A percentile compares a stretch with the other conserved stretches of the same genome.
Conservation (phyloP, 2,329 filamentous ascomycete species). For the Plenodomus tracheiphilus region DNA sequence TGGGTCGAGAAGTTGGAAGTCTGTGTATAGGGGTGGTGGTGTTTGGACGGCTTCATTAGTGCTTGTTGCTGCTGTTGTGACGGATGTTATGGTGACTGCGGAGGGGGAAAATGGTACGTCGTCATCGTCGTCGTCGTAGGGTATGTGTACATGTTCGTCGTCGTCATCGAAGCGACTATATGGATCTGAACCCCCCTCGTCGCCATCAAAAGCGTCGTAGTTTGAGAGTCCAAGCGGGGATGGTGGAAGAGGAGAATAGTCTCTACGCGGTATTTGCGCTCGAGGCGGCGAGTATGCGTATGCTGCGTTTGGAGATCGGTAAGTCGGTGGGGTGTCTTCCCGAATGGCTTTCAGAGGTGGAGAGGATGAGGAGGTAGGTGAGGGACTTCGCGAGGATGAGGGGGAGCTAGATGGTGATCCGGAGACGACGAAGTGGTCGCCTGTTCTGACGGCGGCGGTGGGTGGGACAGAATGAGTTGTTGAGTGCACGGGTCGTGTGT, state of each 20-base stretch:
- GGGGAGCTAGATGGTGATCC: slow-evolving; percentile 20
- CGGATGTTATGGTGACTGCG: slow-evolving; percentile 12
- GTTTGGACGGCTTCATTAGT: slow-evolving; percentile 6
- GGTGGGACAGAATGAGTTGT: slow-evolving; percentile 17
- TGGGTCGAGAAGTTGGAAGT: slow-evolving; percentile 26
- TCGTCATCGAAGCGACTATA: slow-evolving; percentile 38
- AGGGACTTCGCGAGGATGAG: slow-evolving; percentile 22
- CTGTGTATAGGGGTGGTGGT: slow-evolving; percentile 16
- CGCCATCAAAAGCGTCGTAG: slow-evolving; percentile 48
- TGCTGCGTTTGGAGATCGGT: slow-evolving; percentile 39
- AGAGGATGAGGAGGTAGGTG: slow-evolving; percentile 17
- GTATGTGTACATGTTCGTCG: slow-evolving; percentile 8
- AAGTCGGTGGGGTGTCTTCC: slow-evolving; percentile 6
- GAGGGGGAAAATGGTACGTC: slow-evolving; percentile 20
- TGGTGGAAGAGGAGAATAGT: slow-evolving; percentile 40
- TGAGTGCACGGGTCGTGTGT: slow-evolving; percentile 29
- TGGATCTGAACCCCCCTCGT: slow-evolving; percentile 35
- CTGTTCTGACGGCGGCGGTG: slow-evolving; percentile 13
- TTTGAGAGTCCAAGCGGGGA: slow-evolving; percentile 48
- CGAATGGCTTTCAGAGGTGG: slow-evolving; percentile 7
- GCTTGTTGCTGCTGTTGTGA: slow-evolving; percentile 4
- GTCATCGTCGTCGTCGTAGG: slow-evolving; percentile 14
- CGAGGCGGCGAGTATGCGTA: slow-evolving; percentile 26
- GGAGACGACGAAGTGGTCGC: slow-evolving; percentile 17
- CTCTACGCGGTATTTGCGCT: slow-evolving; percentile 21